Conservation (phyloP, 441 rosid species). For the Biscutella laevigata region DNA sequence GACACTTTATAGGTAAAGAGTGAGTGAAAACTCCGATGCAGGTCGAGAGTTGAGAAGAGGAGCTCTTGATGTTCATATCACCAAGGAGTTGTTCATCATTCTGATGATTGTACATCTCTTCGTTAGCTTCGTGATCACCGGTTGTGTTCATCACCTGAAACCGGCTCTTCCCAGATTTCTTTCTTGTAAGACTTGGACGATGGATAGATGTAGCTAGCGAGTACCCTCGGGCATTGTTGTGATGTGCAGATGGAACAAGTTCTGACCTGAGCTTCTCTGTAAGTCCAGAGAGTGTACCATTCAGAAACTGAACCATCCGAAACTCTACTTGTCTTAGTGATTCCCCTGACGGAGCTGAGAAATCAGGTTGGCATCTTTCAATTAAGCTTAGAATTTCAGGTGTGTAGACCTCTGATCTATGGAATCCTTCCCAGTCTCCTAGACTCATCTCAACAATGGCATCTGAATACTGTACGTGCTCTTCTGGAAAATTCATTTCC, state of each 20-base stretch:
- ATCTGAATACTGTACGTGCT: conserved; percentile 64
- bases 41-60: conserved; percentile 35
- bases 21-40: conserved; percentile 80
- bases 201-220: conserved; percentile 31
- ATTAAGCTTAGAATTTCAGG: conserved; percentile 57
- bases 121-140: conserved; percentile 50
- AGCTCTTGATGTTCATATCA: conserved; percentile 37
- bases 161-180: conserved; percentile 88
- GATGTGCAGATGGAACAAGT: conserved; percentile 37
- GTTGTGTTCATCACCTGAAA: conserved; percentile 58
- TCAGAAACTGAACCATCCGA: conserved; percentile 83
- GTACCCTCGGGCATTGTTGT: conserved; percentile 38
- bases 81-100: conserved; percentile 29
- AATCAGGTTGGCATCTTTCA: conserved; percentile 80
- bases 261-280: conserved; percentile 66
- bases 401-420: conserved; percentile 53
- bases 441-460: conserved; percentile 68
- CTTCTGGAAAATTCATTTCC: conserved; percentile 75
- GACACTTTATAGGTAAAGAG: conserved; percentile 74
- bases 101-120: conserved; percentile 54
- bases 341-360: conserved; percentile 77
- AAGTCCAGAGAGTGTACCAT: conserved; percentile 44
- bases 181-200: conserved; percentile 52
- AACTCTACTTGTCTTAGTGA: conserved; percentile 90
- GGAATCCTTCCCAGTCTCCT: conserved; percentile 85